Base-by-base conservation (phyloP, 2,329 filamentous ascomycete species). In the Botryotinia globosa region DNA sequence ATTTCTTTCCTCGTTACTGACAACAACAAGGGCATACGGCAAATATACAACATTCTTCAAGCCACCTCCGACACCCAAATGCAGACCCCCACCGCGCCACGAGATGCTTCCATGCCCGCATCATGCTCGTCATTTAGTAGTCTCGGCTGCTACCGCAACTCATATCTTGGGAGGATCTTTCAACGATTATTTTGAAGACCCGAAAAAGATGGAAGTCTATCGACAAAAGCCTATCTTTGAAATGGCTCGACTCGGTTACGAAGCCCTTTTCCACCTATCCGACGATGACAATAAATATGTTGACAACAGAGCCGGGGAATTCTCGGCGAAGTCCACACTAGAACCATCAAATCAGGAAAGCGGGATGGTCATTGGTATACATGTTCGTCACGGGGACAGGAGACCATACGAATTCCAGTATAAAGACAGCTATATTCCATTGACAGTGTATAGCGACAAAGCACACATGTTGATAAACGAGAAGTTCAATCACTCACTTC, bases 91-190 rank as follows among this genome's bases (percentile, higher is more conserved):
- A 20, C 90, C 91, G n/a, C 84, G 87, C 39, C 88, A 92, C 72
- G 89, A 94, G 77, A 92, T 94, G 81, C 83, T 96, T 0, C 93
- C 94, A 1, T 97, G 93, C 79, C 94, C 94, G 1, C 90, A 90
- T 71, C 89, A 88, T 73, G 92, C 93, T 8, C 87, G 86, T 22
- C 94, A 97, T 81, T 84, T 97, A 4, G 84, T 94, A 4, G 88
- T 94, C 18, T 93, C 92, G 0, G 85, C 88, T 10, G 88, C 90
- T 9, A 96, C 92, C 0, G 86, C 88, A 1, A 81, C 82, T 10
- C 88, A 88, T 75, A 86, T 89, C 0, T 92, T 95, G 76, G 90
- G 90, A 22, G 84, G 86, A 25, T 80, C 83, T 34, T 87, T 92
- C 79, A 85, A 84, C 32, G 82, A 85, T 22, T 82, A 86, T 61